Evolutionary conservation across 2,329 filamentous ascomycete species (phyloP).

Genomic region (Apiospora rasikravindrae): DNA sequence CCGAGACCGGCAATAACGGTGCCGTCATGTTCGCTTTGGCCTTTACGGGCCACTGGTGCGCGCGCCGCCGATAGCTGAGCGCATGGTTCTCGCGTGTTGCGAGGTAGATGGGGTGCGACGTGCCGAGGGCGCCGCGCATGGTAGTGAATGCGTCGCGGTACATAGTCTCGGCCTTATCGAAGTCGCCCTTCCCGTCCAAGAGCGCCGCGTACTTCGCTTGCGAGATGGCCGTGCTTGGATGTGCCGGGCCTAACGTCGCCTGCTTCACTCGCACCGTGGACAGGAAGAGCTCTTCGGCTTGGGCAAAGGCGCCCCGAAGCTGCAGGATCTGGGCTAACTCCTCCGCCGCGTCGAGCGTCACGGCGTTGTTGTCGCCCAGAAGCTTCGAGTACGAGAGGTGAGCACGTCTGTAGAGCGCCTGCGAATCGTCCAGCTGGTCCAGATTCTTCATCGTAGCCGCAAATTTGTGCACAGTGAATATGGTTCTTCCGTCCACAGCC

Average conservation of each 20-base stretch:
- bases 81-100: slow-evolving; percentile 5
- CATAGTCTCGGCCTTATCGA: neutral
- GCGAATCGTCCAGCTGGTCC: neutral
- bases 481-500: neutral
- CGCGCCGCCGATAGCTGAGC: slow-evolving; percentile 2
- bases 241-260: neutral
- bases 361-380: neutral
- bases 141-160: neutral
- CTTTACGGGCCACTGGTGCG: neutral
- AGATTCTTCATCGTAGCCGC: slow-evolving; percentile 4
- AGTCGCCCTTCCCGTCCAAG: neutral
- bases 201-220: neutral
- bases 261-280: neutral
- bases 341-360: slow-evolving; percentile 4
- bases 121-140: neutral
- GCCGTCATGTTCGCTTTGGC: neutral
- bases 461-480: slow-evolving; percentile 4
- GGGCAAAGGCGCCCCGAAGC: neutral
- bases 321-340: slow-evolving; percentile 10
- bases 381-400: slow-evolving; percentile 4
- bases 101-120: neutral
- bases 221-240: slow-evolving; percentile 7
- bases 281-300: neutral
- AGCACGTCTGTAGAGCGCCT: slow-evolving; percentile 4
- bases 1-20: neutral